Evolutionary conservation across 495 filamentous ascomycete genomes (phyloP), one percentile per base, ranked within the genome.

Genomic region (Lichina pygmaea): DNA sequence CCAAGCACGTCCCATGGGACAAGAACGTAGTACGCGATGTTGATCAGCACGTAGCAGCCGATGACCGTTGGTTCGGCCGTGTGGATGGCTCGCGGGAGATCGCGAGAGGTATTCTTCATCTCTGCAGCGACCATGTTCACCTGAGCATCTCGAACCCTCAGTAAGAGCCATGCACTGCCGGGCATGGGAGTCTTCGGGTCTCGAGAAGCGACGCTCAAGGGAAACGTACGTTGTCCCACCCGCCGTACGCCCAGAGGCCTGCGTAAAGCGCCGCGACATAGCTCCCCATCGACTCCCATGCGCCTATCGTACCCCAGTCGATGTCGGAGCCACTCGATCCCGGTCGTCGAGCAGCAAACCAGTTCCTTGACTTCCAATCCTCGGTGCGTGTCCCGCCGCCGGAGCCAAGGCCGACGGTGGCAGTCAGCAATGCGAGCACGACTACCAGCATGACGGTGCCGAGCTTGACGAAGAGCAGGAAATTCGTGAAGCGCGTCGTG

Each of bases 221-320:
- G 6, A 8, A 40, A 46, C 60, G 53, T 46, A 69, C 68, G 54
- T 72, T 71, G 48, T 74, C 70, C 70, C 70, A 74, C 6, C 70
- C 70, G 1, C 62, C 66, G 45, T 71, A 74, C 6, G 65, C 69
- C 69, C 69, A 74, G 33, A 72, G 46, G 0, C 66, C 70, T 0
- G 61, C 69, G 49, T 72, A 72, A 3, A 72, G 47, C 0, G 67
- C 69, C 0, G 68, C 59, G 5, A 65, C 67, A 33, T 65, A 64
- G 48, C 70, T 63, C 0, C 70, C 70, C 42, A 72, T 56, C 15
- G 62, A 49, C 46, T 68, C 62, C 70, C 70, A 73, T 10, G 48
- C 46, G 6, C 56, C 51, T 17, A 69, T 24, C 6, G 46, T 41
- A 2, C 48, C 53, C 70, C 70, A 73, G 32, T 70, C 60, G 10